Conservation (phyloP, 2,329 filamentous ascomycete species). For the Colletotrichum ledebouriae region DNA sequence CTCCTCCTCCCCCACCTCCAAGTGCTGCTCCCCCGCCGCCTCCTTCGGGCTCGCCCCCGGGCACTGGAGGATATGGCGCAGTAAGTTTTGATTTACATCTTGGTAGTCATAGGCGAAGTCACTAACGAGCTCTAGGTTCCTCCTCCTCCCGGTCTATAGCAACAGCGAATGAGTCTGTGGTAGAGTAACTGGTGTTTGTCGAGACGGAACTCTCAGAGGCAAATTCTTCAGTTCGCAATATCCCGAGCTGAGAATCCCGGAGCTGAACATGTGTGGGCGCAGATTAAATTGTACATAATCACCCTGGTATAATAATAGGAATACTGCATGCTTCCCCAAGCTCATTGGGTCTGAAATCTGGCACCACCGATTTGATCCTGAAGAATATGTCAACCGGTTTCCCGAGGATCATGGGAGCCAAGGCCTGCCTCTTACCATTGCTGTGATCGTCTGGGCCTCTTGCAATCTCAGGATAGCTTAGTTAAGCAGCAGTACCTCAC, state of each 20-base stretch:
- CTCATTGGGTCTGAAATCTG: too few relatives aligned
- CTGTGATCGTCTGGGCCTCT: too few relatives aligned
- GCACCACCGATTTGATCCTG: too few relatives aligned
- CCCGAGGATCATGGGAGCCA: too few relatives aligned
- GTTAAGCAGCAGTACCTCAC: too few relatives aligned
- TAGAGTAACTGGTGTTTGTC: not conserved
- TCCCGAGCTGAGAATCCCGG: not conserved
- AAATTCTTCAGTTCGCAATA: not conserved
- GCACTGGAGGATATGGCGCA: conserved; percentile 70
- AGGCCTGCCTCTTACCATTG: too few relatives aligned
- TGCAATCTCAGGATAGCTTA: too few relatives aligned
- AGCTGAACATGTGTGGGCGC: conserved; percentile 1
- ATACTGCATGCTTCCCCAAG: not conserved
- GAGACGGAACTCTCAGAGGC: too few relatives aligned
- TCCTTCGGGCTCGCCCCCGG: conserved; percentile 63
- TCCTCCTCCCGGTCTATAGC: conserved; percentile 67
- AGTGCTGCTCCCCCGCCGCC: conserved; percentile 68
- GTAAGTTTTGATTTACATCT: conserved; percentile 59
- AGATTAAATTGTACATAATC: conserved; percentile 30
- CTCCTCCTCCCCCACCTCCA: conserved; percentile 73
- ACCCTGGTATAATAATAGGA: conserved; percentile 34
- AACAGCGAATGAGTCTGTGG: not conserved
- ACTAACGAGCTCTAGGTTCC: conserved; percentile 60
- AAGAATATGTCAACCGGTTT: too few relatives aligned
- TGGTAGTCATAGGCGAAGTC: not conserved